A percentile compares a stretch with the other conserved stretches of the same genome.
Conservation (phyloP, 345 rosid species). For the Iberis pinnata region DNA sequence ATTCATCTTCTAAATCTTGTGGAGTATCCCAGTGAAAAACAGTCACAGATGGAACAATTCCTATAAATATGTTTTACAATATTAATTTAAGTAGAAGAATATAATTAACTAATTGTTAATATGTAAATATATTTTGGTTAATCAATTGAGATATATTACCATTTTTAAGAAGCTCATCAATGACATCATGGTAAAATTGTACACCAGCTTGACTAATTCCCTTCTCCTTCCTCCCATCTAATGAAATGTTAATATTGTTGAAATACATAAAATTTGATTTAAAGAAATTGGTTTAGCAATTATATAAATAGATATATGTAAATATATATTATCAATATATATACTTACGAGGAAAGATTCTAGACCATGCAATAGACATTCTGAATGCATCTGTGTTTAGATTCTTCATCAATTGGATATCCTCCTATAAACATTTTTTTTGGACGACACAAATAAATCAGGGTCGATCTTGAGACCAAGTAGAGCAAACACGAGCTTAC, state of each 20-base stretch:
- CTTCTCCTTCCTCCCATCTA: constrained; percentile 33
- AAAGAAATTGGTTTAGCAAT: too few relatives aligned
- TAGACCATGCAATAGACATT: constrained; percentile 43
- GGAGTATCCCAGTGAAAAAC: constrained; percentile 35
- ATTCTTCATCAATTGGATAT: constrained; percentile 39
- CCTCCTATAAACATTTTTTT: not conserved
- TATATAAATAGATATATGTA: too few relatives aligned
- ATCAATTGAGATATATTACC: too few relatives aligned
- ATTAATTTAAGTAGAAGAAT: too few relatives aligned
- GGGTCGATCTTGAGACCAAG: too few relatives aligned
- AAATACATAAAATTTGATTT: too few relatives aligned
- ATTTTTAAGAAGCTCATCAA: constrained; percentile 41
- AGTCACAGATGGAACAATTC: constrained; percentile 23
- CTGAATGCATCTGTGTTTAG: constrained; percentile 40
- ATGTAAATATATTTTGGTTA: too few relatives aligned
- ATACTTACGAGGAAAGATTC: constrained; percentile 39
- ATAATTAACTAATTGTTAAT: too few relatives aligned
- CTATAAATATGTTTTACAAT: not conserved
- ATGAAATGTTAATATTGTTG: not conserved
- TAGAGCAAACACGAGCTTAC: too few relatives aligned
- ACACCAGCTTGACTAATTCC: constrained; percentile 42
- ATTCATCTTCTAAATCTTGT: constrained; percentile 33
- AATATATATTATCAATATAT: too few relatives aligned
- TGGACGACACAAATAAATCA: too few relatives aligned
- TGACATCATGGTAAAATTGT: constrained; percentile 42